Percentiles rank a stretch among this genome's conserved stretches.
These are phyloP conservation scores for Guyanaporus albipodus DNA, from an alignment of 768 basidiomycete species.

Conservation along the genomic window DNA sequence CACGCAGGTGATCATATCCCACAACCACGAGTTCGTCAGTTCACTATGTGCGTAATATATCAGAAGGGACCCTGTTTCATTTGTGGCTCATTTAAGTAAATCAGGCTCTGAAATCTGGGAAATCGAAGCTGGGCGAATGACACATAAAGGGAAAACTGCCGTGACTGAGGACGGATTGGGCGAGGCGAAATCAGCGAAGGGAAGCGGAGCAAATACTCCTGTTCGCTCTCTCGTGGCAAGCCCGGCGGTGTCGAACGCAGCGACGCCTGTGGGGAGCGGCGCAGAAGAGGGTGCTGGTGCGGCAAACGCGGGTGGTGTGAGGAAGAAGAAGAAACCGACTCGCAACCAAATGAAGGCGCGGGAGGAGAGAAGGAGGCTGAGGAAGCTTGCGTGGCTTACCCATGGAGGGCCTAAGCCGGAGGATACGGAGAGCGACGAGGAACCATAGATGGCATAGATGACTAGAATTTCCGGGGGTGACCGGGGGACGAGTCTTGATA, in stretches of 20 bases:
- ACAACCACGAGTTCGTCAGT: slow-evolving; percentile 85
- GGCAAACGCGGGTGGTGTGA: slow-evolving; percentile 37
- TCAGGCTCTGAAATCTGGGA: slow-evolving; percentile 93
- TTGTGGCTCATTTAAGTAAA: slow-evolving; percentile 14
- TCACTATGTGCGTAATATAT: slow-evolving; percentile 61
- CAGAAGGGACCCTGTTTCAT: slow-evolving; percentile 10
- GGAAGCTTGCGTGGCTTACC: slow-evolving; percentile 81
- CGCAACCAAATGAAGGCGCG: slow-evolving; percentile 85
- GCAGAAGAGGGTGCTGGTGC: slow-evolving; percentile 51
- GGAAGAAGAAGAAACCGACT: slow-evolving; percentile 91
- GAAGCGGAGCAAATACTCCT: slow-evolving; percentile 70
- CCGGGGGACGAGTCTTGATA: slow-evolving; percentile 22
- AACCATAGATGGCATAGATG: slow-evolving; percentile 16
- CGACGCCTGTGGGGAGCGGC: slow-evolving; percentile 78
- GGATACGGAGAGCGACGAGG: slow-evolving; percentile 68
- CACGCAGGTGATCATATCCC: slow-evolving; percentile 86
- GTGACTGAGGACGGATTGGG: slow-evolving; percentile 82
- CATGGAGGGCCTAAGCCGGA: slow-evolving; percentile 81
- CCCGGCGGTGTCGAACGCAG: slow-evolving; percentile 64
- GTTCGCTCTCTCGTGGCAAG: slow-evolving; percentile 65
- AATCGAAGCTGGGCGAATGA: slow-evolving; percentile 79
- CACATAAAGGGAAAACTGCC: slow-evolving; percentile 83
- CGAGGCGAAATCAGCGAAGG: slow-evolving; percentile 64
- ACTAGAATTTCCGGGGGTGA: slow-evolving; percentile 11
- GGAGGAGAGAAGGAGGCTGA: slow-evolving; percentile 77